Base-by-base conservation (phyloP, 129 eudicot genomes). In the Centrapalus pauciflorus region DNA sequence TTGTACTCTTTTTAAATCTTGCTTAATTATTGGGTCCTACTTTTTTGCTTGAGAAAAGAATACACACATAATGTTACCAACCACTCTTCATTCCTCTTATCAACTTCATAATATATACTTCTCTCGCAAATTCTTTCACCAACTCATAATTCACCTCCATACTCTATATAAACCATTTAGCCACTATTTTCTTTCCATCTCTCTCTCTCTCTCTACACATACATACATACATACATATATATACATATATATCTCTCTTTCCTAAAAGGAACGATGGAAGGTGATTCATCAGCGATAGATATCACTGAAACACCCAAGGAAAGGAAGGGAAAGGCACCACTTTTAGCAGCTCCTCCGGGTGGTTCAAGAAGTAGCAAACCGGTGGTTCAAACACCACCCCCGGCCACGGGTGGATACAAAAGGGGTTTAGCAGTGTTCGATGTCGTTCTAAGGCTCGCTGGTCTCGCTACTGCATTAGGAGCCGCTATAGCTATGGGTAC, bases 241-340 rank as follows among this genome's bases (percentile, higher is more conserved):
- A 57, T 8, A 27, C 13, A 26, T 3, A 62, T 4, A 37, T 13
- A 8, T 4, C n/a, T 17, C 21, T 62, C 35, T 38, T 10, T 57
- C 48, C 1, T 35, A 12, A 5, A 55, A 12, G 55, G 51, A 29
- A 72, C 66, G 83, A 81, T 77, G 81, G 81, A 79, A 77, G 80
- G 76, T 10, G 89, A 87, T 6, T 61, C 84, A 1, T 43, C 86
- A 0, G 52, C 77, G 10, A 61, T 81, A 21, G 76, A 76, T 33
- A 38, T 78, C 3, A 51, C 57, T 17, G 85, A 82, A 34, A 43
- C 90, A 54, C 84, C 88, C 58, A 77, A 70, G 66, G 90, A 81
- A 75, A 77, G 77, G 33, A 87, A 87, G 40, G 97, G 95, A 45
- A 90, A 84, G 72, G 89, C 95, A 0, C 95, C 85, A 0, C 88